These are phyloP conservation scores for Ilyonectria destructans DNA, from an alignment of 2,329 filamentous ascomycete species.

Conservation along the genomic window DNA sequence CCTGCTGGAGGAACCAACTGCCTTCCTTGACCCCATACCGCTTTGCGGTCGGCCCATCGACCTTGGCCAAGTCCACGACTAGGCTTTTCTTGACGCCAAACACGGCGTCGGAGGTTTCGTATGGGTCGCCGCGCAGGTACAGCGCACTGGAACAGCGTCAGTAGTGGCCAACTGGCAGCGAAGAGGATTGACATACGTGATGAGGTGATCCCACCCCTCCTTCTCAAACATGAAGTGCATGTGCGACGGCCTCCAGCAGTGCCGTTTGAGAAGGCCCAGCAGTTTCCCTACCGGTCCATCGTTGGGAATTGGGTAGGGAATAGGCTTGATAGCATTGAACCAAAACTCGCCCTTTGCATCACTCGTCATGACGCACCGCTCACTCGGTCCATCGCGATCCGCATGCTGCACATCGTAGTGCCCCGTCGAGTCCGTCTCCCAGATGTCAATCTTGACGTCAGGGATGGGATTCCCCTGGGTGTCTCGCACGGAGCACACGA, in stretches of 20 bases:
- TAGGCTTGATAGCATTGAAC: slow-evolving; percentile 88
- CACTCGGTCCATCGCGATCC: slow-evolving; percentile 62
- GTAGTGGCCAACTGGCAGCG: not conserved
- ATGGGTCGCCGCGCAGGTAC: slow-evolving; percentile 84
- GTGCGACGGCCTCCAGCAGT: slow-evolving; percentile 83
- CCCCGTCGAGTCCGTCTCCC: slow-evolving; percentile 85
- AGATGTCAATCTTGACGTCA: slow-evolving; percentile 80
- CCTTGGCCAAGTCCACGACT: slow-evolving; percentile 70
- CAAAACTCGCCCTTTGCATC: slow-evolving; percentile 66
- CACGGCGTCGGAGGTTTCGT: slow-evolving; percentile 87
- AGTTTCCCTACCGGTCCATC: slow-evolving; percentile 87
- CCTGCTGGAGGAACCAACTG: not conserved
- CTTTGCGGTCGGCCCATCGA: slow-evolving; percentile 2
- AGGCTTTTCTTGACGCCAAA: slow-evolving; percentile 90
- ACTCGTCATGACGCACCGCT: slow-evolving; percentile 48
- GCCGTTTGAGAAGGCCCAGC: slow-evolving; percentile 75
- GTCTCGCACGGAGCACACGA: slow-evolving; percentile 78
- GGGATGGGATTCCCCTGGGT: slow-evolving; percentile 72
- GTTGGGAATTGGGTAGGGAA: slow-evolving; percentile 87
- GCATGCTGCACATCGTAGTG: slow-evolving; percentile 84
- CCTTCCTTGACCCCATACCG: slow-evolving; percentile 9
- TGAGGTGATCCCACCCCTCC: slow-evolving; percentile 19
- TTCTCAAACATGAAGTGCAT: slow-evolving; percentile 89
- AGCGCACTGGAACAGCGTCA: slow-evolving; percentile 71
- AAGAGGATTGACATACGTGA: slow-evolving; percentile 18